These are phyloP conservation scores for Ascochyta lentis DNA, from an alignment of 2,329 filamentous ascomycete species.

Conservation along the genomic window DNA sequence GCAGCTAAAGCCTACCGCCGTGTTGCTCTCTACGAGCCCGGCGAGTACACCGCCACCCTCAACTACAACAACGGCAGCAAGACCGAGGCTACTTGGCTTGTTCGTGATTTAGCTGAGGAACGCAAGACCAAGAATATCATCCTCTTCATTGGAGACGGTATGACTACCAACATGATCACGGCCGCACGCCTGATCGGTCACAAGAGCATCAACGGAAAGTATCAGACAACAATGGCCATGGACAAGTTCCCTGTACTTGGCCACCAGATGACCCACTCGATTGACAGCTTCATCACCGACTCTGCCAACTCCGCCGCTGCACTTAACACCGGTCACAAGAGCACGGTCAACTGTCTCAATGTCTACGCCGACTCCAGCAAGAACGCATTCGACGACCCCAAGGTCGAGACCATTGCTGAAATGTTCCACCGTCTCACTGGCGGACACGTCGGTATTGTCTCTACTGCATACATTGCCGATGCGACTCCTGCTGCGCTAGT, in stretches of 20 bases:
- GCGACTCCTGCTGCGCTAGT: slow-evolving; percentile 73
- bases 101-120: slow-evolving; percentile 71
- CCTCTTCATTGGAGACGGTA: slow-evolving; percentile 78
- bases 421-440: slow-evolving; percentile 74
- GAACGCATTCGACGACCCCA: slow-evolving; percentile 79
- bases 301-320: slow-evolving; percentile 85
- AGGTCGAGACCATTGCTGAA: slow-evolving; percentile 83
- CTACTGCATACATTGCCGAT: slow-evolving; percentile 82
- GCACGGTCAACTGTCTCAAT: slow-evolving; percentile 80
- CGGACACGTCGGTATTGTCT: slow-evolving; percentile 68
- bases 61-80: slow-evolving; percentile 75
- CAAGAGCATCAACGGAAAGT: slow-evolving; percentile 84
- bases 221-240: slow-evolving; percentile 75
- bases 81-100: slow-evolving; percentile 78
- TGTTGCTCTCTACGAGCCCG: slow-evolving; percentile 78
- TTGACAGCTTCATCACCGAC: slow-evolving; percentile 86
- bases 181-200: slow-evolving; percentile 82
- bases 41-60: slow-evolving; percentile 77
- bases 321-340: slow-evolving; percentile 84
- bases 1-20: slow-evolving; percentile 79
- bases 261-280: slow-evolving; percentile 87
- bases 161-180: slow-evolving; percentile 78
- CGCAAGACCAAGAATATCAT: slow-evolving; percentile 86
- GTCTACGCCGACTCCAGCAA: slow-evolving; percentile 81
- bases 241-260: slow-evolving; percentile 86